These are phyloP conservation scores for Artemisia annua DNA, from an alignment of 129 eudicot genomes.

Conservation along the genomic window DNA sequence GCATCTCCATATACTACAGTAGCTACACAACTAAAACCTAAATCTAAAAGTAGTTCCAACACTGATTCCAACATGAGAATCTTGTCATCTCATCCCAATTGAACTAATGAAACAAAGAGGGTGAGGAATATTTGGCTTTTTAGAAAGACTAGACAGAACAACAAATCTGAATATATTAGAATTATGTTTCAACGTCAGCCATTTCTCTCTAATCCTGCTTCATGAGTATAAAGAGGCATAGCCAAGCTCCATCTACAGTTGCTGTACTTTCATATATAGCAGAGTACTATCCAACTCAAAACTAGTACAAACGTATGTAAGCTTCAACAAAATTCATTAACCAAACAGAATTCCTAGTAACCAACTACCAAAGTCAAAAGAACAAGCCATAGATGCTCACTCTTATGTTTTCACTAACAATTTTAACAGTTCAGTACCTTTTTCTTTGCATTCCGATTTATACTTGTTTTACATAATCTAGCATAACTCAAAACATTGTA, in stretches of 20 bases:
- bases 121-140: background rate
- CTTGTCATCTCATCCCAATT: background rate
- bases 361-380: background rate
- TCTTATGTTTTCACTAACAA: background rate
- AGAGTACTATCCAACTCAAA: no score
- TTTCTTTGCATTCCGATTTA: background rate
- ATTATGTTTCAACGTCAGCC: background rate
- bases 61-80: background rate
- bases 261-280: no score
- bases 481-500: no score
- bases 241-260: no score
- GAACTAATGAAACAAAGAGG: background rate
- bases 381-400: background rate
- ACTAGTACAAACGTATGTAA: no score
- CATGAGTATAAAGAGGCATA: background rate
- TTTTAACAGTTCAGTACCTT: background rate
- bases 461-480: background rate
- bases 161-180: background rate
- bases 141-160: background rate
- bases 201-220: background rate
- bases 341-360: background rate
- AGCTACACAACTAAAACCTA: background rate
- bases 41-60: background rate
- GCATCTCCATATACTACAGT: slow-evolving; percentile 9
- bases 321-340: background rate